Base-by-base conservation (phyloP, 768 basidiomycete genomes). In the Pleurotus tuber-regium region DNA sequence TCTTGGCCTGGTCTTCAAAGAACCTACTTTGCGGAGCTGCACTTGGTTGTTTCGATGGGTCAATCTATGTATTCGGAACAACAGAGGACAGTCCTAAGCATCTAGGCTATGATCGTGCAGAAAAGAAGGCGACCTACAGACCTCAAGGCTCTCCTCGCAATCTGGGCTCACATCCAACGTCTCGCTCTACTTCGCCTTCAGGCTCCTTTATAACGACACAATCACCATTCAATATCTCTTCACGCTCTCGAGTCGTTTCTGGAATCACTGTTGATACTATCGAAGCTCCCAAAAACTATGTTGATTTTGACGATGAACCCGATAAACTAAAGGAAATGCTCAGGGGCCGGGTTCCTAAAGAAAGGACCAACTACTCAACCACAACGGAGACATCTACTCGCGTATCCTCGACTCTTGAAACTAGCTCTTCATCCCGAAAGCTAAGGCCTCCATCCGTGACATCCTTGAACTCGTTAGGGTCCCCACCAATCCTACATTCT, bases 261-360 rank as follows among this genome's bases (percentile, higher is more conserved):
- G 84, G 82, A 9, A 68, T 92, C 4, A 87, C 82, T 6, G 71
- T 71, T 7, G 86, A 89, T 54, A 78, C 79, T 53, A 87, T 80
- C 0, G 86, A 91, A 63, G 90, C 89, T 0, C 82, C 87, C 0
- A 89, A 80, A 67, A 89, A 83, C 57, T 84, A 79, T 59, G 84
- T 91, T 1, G 91, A 92, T 61, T 89, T 83, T 51, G 90, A 92
- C 2, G 87, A 90, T 38, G 90, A 92, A 61, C 75, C 84, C 1
- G 85, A 84, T 50, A 84, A 82, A 57, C 72, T 92, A 54, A 89
- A 87, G 61, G 85, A 83, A 29, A 73, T 92, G 61, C 65, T 92
- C 26, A 85, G 83, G 59, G 81, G 79, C 8, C 76, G 64, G 51
- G 67, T 69, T 28, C 71, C 67, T 14, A 81, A 68, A 53, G 74